Evolutionary conservation across 768 basidiomycete genomes (phyloP).

Genomic region (Pholiota molesta): DNA sequence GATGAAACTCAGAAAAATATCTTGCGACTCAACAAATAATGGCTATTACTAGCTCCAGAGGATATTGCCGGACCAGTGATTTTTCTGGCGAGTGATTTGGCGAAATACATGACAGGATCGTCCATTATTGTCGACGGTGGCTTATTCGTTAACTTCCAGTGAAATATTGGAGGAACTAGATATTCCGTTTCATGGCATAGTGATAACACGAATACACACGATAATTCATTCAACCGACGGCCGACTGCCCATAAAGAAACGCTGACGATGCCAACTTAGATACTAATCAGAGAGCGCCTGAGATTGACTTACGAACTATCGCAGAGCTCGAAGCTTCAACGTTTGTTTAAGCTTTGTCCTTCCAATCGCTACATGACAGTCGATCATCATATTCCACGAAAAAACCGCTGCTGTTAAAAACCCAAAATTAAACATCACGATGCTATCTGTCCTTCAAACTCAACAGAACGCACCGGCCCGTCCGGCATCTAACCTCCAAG

Average conservation of each 20-base stretch:
- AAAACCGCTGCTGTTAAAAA: background rate
- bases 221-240: too few species aligned
- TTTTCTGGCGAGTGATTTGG: slow-evolving; percentile 73
- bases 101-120: slow-evolving; percentile 70
- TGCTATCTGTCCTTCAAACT: background rate
- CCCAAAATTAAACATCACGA: background rate
- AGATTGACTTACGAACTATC: too few species aligned
- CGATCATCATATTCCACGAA: background rate
- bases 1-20: background rate
- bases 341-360: background rate
- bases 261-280: too few species aligned
- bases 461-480: slow-evolving; percentile 1
- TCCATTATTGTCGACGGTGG: slow-evolving; percentile 74
- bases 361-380: background rate
- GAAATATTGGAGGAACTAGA: slow-evolving; percentile 11
- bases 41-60: slow-evolving; percentile 48
- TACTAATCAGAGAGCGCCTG: too few species aligned
- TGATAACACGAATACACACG: too few species aligned
- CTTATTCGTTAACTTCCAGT: slow-evolving; percentile 75
- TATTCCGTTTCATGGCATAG: background rate
- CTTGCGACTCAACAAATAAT: background rate
- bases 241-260: too few species aligned
- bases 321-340: too few species aligned
- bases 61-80: slow-evolving; percentile 77
- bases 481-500: background rate